Conservation (phyloP, 805 yeast genomes). For the Yamadazyma philogaea region DNA sequence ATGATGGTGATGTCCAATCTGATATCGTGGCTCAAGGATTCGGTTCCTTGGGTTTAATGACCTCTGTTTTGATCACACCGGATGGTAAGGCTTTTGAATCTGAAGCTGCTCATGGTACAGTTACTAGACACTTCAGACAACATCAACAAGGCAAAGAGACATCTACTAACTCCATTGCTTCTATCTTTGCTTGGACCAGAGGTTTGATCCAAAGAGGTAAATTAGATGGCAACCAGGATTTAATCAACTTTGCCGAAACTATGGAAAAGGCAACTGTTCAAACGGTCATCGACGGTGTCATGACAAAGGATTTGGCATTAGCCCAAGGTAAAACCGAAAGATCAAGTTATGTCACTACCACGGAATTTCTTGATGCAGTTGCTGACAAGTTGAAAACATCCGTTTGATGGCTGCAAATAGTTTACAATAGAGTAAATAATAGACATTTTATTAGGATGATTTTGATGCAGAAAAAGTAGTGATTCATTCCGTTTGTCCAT, state of each 20-base stretch:
- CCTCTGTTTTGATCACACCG: conserved; percentile 77
- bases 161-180: conserved; percentile 81
- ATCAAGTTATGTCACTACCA: conserved; percentile 65
- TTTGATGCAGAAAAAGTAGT: too few relatives aligned
- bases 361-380: conserved; percentile 76
- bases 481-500: too few relatives aligned
- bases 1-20: conserved; percentile 83
- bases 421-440: not conserved
- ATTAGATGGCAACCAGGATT: conserved; percentile 68
- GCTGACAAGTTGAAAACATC: conserved; percentile 48
- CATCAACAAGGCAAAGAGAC: conserved; percentile 80
- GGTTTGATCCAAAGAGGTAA: conserved; percentile 80
- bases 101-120: conserved; percentile 88
- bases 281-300: conserved; percentile 73
- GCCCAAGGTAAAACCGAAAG: conserved; percentile 63
- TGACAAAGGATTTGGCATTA: conserved; percentile 81
- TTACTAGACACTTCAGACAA: conserved; percentile 81
- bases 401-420: not conserved
- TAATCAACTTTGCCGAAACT: conserved; percentile 59
- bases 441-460: too few relatives aligned
- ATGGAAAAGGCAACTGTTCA: conserved; percentile 68
- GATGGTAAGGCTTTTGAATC: conserved; percentile 84
- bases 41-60: conserved; percentile 81
- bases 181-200: conserved; percentile 85
- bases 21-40: conserved; percentile 87